Percentiles rank a stretch among this genome's conserved stretches.
These are phyloP conservation scores for Gastrolobium villosum DNA, from an alignment of 306 rosid genomes.

Conservation along the genomic window DNA sequence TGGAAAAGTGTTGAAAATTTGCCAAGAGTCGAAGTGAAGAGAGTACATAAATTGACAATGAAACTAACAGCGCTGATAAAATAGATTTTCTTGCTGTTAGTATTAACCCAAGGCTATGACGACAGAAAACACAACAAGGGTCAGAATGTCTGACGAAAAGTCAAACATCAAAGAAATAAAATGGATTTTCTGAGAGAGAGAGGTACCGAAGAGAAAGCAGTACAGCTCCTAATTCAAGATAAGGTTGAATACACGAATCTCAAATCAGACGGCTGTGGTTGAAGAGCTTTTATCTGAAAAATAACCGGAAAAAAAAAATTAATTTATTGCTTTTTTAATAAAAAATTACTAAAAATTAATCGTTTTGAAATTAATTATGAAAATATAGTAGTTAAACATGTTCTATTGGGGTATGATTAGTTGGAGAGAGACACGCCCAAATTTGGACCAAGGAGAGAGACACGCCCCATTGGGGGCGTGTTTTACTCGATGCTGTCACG, in stretches of 20 bases:
- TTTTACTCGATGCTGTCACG: no score
- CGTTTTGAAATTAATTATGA: no score
- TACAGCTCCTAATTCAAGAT: conserved; percentile 46
- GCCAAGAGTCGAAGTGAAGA: conserved; percentile 41
- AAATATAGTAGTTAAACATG: no score
- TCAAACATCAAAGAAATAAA: conserved; percentile 50
- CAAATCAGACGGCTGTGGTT: conserved; percentile 37
- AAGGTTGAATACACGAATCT: conserved; percentile 41
- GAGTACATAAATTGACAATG: neutral
- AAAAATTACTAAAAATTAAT: no score
- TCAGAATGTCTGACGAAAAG: conserved; percentile 51
- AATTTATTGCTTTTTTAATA: no score
- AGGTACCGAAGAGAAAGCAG: conserved; percentile 54
- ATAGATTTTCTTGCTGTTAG: no score
- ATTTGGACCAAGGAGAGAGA: no score
- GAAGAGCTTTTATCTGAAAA: conserved; percentile 10
- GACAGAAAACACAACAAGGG: neutral
- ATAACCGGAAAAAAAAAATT: no score
- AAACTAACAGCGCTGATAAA: neutral
- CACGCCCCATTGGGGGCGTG: no score
- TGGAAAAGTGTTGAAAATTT: neutral
- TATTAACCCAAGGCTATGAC: neutral
- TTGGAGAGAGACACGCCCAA: no score
- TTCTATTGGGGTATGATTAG: no score
- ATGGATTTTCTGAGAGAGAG: conserved; percentile 43